Evolutionary conservation across 1,139 yeast genomes (phyloP), one percentile per base, ranked within the genome.

Genomic region (Arxiozyma bovina): DNA sequence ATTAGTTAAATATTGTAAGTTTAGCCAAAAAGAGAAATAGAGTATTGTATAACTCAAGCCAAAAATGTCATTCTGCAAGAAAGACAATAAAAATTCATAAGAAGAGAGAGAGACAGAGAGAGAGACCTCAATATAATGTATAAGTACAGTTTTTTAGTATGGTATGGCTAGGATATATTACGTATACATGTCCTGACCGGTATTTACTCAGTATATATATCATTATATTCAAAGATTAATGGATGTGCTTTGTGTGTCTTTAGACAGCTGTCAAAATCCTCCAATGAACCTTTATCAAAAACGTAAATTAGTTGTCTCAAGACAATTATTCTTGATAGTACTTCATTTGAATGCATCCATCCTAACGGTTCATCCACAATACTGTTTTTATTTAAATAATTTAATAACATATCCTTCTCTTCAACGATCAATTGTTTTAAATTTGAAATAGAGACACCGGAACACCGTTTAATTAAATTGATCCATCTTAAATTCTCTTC

Each of bases 341-440:
- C 54, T 15, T 46, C 49, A 21, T 42, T 43, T 21, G 49, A 46
- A 38, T 46, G 49, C 49, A 46, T 46, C 78, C 78, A 74, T 0
- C 77, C 77, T 17, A 73, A 56, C 1, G 69, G 62, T 3, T 69
- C 70, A 58, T 74, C 78, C 8, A 46, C n/a, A 2, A 53, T 18
- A 1, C 64, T 63, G 9, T 56, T 49, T 1, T 44, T 15, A 2
- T 45, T 51, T 8, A 64, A 30, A 17, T 57, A 54, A 0, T 30
- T 41, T 0, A 52, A 20, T n/a, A 67, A 45, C 1, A 22, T 50
- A 8, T 21, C 43, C 48, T 47, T 51, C 8, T 43, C 34, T 23
- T 44, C 15, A 6, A 18, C 6, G 17, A 46, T 27, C 34, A 21
- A 44, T 49, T 43, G 43, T 11, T 20, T 23, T 21, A 43, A 18